Conservation (phyloP, 345 rosid genomes). For the Boechera retrofracta region DNA sequence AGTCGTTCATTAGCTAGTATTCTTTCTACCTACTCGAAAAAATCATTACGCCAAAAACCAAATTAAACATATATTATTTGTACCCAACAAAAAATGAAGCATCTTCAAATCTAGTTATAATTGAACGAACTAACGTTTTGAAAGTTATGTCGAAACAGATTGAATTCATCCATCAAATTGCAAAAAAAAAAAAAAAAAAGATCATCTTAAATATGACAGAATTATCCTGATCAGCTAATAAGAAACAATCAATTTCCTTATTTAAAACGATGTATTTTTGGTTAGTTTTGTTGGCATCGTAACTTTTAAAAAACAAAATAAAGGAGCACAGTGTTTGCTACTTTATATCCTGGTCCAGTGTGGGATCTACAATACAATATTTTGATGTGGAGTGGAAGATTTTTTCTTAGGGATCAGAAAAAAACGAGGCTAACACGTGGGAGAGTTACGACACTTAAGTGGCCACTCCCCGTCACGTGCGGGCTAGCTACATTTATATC, state of each 20-base stretch:
- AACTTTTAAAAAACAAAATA: constrained; percentile 2
- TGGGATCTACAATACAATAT: constrained; percentile 13
- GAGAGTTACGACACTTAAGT: constrained; percentile 25
- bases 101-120: no score
- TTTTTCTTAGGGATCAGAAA: constrained; percentile 22
- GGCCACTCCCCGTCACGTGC: constrained; percentile 43
- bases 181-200: no score
- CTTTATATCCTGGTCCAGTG: constrained; percentile 17
- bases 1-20: no score
- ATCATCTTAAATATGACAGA: background rate
- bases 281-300: constrained; percentile 7
- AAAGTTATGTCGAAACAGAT: background rate
- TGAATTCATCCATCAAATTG: background rate
- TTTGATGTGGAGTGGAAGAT: constrained; percentile 31
- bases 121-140: no score
- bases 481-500: constrained; percentile 38
- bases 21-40: no score
- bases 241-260: background rate
- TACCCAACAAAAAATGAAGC: no score
- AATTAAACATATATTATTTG: background rate
- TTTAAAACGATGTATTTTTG: background rate
- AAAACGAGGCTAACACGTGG: constrained; percentile 25
- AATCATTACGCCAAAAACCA: no score
- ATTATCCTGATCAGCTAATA: background rate
- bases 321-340: constrained; percentile 26